Base-by-base conservation (phyloP, 495 filamentous ascomycete species). In the Lophiotrema nucula region DNA sequence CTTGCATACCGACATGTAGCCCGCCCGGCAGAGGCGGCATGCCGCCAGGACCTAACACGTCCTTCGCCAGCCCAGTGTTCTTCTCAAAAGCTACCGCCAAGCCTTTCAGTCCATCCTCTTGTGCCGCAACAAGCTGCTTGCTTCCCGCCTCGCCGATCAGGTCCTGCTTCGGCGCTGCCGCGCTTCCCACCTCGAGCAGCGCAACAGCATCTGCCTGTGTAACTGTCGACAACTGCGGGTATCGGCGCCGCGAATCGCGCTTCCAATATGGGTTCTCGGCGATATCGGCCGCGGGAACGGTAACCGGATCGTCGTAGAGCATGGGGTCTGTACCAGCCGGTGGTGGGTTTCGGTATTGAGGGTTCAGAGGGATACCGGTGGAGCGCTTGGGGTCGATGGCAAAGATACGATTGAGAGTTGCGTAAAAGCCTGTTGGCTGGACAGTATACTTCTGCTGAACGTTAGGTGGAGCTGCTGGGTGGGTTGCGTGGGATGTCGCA, bases 261-360 rank as follows among this genome's bases (percentile, higher is more conserved):
- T 95, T 95, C 89, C 90, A 98, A 82, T 98, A 98, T 35, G 93
- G 83, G 74, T 98, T 98, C 69, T 95, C 93, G 65, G 93, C 93
- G 60, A 98, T 83, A 72, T 99, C 93, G 52, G 83, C 91, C 2
- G 93, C 89, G n/a, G 95, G 93, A 0, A 88, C 28, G 12, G 92
- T 97, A 45, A 95, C 88, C 15, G 91, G 91, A 69, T 97, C 95
- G 70, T 89, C 84, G 75, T 96, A 98, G 24, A 72, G 70, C 21
- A 80, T 68, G 23, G 95, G 91, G 64, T 89, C 85, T 69, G 86
- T 77, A 58, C 81, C 78, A 60, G 90, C 93, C 5, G 95, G 95
- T 0, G 91, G 76, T 33, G 93, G 92, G 71, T 89, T 86, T 56
- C 95, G 92, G 79, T 81, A 96, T 75, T 92, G 87, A 21, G 91